A percentile compares a stretch with the other conserved stretches of the same genome.
These are phyloP conservation scores for Aspergillus awamori DNA, from an alignment of 2,329 filamentous ascomycete species.

Conservation along the genomic window DNA sequence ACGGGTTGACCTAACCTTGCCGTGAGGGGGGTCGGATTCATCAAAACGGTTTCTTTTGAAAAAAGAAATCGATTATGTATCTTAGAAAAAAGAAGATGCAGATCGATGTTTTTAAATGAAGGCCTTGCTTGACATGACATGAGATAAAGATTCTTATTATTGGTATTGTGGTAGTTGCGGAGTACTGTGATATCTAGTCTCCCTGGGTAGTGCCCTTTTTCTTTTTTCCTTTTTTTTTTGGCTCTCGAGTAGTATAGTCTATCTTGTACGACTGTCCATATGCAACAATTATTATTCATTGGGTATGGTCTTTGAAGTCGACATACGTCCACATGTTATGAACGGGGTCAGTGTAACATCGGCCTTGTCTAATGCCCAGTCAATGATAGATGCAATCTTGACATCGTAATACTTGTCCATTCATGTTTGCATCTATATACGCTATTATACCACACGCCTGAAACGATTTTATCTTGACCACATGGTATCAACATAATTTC, in stretches of 20 bases:
- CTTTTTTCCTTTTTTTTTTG: too few species aligned
- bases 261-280: too few species aligned
- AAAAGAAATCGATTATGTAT: conserved; percentile 10
- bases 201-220: too few species aligned
- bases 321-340: too few species aligned
- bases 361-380: too few species aligned
- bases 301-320: too few species aligned
- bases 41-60: conserved; percentile 22
- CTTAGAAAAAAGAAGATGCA: conserved; percentile 38
- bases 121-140: conserved; percentile 43
- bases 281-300: too few species aligned
- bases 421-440: background rate
- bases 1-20: conserved; percentile 37
- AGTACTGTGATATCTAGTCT: too few species aligned
- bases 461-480: background rate
- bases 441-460: background rate
- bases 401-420: conserved; percentile 1
- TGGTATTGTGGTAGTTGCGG: background rate
- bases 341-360: too few species aligned
- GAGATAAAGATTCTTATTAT: conserved; percentile 6
- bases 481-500: background rate
- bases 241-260: too few species aligned
- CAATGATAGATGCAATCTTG: too few species aligned
- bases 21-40: conserved; percentile 33
- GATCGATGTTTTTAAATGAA: conserved; percentile 37